Evolutionary conservation across 2,329 filamentous ascomycete genomes (phyloP).

Genomic region (Colletotrichum sublineola): DNA sequence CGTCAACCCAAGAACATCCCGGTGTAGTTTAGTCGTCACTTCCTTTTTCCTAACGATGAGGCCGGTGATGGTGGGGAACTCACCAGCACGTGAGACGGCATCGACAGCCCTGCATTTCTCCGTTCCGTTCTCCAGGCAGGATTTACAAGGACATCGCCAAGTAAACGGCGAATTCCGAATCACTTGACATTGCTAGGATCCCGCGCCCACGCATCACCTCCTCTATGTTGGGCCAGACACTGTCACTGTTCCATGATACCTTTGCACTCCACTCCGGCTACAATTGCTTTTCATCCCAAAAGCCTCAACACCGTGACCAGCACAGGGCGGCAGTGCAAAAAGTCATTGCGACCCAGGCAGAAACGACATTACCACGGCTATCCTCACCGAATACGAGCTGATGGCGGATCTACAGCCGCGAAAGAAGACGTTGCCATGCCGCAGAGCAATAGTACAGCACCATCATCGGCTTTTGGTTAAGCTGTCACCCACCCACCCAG

Average conservation of each 20-base stretch:
- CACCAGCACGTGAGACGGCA: constrained; percentile 19
- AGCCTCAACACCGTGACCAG: constrained; percentile 2
- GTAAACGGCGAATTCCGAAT: background rate
- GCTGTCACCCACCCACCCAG: background rate
- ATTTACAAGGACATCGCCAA: constrained; percentile 4
- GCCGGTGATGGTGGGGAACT: background rate
- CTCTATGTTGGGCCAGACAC: background rate
- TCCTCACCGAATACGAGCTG: constrained; percentile 1
- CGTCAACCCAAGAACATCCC: constrained; percentile 11
- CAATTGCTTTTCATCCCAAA: background rate
- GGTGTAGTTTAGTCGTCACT: background rate
- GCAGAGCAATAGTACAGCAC: background rate
- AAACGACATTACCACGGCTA: background rate
- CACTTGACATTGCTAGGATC: constrained; percentile 15
- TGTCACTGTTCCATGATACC: background rate
- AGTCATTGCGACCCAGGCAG: constrained; percentile 17
- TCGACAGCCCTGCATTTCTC: constrained; percentile 28
- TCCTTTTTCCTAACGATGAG: background rate
- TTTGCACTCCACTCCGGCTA: background rate
- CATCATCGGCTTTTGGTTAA: background rate
- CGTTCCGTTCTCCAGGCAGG: background rate
- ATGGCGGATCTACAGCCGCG: background rate
- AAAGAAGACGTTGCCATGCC: background rate
- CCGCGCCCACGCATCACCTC: constrained; percentile 19
- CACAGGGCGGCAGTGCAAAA: constrained; percentile 21